A percentile compares a stretch with the other conserved stretches of the same genome.
Evolutionary conservation across 1,284 basidiomycete species (phyloP).

Genomic region (Agaricales sp.): DNA sequence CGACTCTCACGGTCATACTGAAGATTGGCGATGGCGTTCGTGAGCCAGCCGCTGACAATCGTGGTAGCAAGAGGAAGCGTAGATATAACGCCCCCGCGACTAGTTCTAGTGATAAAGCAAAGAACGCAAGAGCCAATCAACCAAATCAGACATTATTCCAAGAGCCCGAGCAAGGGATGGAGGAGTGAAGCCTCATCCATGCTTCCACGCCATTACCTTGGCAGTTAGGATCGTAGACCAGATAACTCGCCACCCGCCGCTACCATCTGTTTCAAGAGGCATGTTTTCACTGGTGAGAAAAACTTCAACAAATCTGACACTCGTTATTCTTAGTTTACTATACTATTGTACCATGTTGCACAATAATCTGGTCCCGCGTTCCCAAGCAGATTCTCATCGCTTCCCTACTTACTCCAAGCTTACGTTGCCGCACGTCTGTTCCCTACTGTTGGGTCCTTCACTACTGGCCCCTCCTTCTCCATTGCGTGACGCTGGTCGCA

Average conservation of each 20-base stretch:
- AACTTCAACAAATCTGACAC: no score
- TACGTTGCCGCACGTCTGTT: no score
- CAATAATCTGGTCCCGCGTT: not conserved
- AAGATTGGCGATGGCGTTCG: conserved; percentile 49
- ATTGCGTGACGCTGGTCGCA: no score
- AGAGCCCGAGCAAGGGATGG: conserved; percentile 31
- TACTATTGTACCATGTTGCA: no score
- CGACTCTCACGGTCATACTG: conserved; percentile 49
- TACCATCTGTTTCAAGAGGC: not conserved
- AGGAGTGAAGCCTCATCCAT: conserved; percentile 21
- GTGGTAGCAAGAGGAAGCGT: not conserved
- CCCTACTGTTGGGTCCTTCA: no score
- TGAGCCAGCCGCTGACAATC: conserved; percentile 18
- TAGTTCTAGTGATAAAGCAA: conserved; percentile 16
- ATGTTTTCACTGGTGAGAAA: no score
- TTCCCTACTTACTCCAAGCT: no score
- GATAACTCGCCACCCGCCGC: no score
- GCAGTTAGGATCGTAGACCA: no score
- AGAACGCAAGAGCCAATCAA: conserved; percentile 3
- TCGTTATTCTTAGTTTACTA: no score
- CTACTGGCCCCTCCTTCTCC: no score
- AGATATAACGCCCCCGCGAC: conserved; percentile 5
- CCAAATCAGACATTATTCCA: conserved; percentile 15
- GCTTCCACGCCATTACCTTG: conserved; percentile 2
- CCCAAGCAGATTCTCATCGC: not conserved